Evolutionary conservation across 148 eudicot species (phyloP).

Genomic region (Chenopodium album): DNA sequence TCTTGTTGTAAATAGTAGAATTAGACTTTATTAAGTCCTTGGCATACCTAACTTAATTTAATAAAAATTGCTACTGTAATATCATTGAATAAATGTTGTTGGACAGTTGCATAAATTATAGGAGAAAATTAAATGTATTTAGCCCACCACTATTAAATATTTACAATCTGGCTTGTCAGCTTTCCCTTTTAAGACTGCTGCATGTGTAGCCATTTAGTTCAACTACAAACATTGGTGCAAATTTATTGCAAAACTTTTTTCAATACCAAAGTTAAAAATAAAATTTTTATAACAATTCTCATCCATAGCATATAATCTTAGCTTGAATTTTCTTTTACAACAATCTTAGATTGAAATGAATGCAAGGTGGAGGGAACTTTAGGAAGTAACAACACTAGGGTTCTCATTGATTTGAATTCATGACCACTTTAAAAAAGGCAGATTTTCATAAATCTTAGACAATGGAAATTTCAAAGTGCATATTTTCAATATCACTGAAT

Average conservation of each 20-base stretch:
- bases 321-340: too few relatives aligned
- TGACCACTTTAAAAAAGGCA: too few relatives aligned
- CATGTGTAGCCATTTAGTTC: slow-evolving; percentile 22
- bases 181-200: slow-evolving; percentile 10
- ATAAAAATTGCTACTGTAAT: not conserved
- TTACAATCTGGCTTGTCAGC: slow-evolving; percentile 1
- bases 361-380: too few relatives aligned
- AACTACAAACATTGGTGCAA: not conserved
- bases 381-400: too few relatives aligned
- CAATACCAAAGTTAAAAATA: too few relatives aligned
- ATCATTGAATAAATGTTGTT: slow-evolving; percentile 1
- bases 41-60: slow-evolving; percentile 9
- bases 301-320: too few relatives aligned
- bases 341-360: too few relatives aligned
- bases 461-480: not conserved
- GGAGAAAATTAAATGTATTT: slow-evolving; percentile 4
- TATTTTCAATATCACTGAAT: not conserved
- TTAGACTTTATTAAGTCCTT: not conserved
- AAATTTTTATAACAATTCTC: too few relatives aligned
- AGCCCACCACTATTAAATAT: not conserved
- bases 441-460: too few relatives aligned
- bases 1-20: not conserved
- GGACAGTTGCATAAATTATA: slow-evolving; percentile 16
- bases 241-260: not conserved
- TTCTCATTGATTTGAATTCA: too few relatives aligned